A percentile compares a stretch with the other conserved stretches of the same genome.
Evolutionary conservation across 768 basidiomycete species (phyloP).

Genomic region (Hebeloma cylindrosporum): DNA sequence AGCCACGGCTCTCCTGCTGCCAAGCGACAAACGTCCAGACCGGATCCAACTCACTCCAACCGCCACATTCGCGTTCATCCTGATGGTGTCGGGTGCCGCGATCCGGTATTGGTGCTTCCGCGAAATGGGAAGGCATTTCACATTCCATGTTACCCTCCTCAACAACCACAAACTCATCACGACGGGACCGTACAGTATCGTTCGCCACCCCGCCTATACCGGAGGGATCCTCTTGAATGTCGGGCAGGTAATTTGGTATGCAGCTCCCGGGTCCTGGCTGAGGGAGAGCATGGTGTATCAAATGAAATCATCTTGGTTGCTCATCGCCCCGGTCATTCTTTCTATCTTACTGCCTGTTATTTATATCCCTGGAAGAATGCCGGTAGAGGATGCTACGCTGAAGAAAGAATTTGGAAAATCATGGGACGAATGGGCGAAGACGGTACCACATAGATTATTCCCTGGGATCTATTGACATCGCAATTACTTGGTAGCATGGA

Average conservation of each 20-base stretch:
- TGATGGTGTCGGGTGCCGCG: not conserved
- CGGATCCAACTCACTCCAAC: not conserved
- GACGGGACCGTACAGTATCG: slow-evolving; percentile 30
- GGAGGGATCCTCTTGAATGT: not conserved
- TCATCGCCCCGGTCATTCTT: too few species aligned
- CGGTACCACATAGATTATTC: too few species aligned
- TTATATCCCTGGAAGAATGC: too few species aligned
- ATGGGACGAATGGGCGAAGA: too few species aligned
- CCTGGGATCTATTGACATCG: too few species aligned
- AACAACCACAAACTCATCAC: slow-evolving; percentile 28
- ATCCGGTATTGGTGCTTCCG: slow-evolving; percentile 39
- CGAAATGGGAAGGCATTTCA: slow-evolving; percentile 37
- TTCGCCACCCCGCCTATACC: slow-evolving; percentile 36
- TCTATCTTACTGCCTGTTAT: too few species aligned
- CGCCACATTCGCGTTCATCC: not conserved
- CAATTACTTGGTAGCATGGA: too few species aligned
- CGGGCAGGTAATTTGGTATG: slow-evolving; percentile 3
- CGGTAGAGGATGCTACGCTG: too few species aligned
- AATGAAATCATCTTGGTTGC: too few species aligned
- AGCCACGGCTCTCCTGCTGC: not conserved
- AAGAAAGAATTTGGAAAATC: too few species aligned
- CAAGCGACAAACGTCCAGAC: not conserved
- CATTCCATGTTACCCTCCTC: slow-evolving; percentile 36
- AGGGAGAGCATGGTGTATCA: slow-evolving; percentile 5
- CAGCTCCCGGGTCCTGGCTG: slow-evolving; percentile 9